Evolutionary conservation across 129 eudicot genomes (phyloP), one percentile per base, ranked within the genome.

Genomic region (Dittrichia graveolens): DNA sequence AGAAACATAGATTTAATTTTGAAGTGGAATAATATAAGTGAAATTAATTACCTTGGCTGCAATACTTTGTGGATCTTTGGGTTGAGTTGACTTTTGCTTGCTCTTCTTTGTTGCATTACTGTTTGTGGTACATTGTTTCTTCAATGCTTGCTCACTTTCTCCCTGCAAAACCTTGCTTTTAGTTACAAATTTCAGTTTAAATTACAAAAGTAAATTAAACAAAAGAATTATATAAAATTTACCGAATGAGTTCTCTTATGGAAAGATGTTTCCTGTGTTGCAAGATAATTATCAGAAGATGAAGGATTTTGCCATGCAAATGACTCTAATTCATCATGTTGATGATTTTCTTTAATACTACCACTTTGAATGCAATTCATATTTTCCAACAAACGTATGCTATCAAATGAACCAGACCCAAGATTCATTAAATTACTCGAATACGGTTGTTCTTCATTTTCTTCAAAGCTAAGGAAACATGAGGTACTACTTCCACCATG

Each of bases 11-110:
- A 5, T 75, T 47, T 5, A 74, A n/a, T 46, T 63, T 45, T 40
- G 15, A 1, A 24, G 31, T 24, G 31, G 61, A 56, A 0, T 41
- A 38, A 12, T n/a, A 50, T 8, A 59, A 50, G 10, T 2, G 3
- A 40, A 42, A 3, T 1, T 13, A 50, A 50, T 45, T 44, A 93
- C 98, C 97, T 94, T 94, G 62, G 98, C 98, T 76, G 97, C 98
- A 81, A 90, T 67, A 75, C 98, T 94, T 80, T 94, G 98, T 67
- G 98, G 95, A 81, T 94, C 98, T 82, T 87, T 90, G 18, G 88
- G 79, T 34, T 79, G 83, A 48, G 77, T 52, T 66, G 85, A n/a
- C 83, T 85, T 87, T 60, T 84, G 79, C 78, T 90, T 94, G 15
- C 52, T 60, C 75, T 86, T 90, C 85, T 86, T 94, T 59, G 87